Evolutionary conservation across 192 early-diverging fungal species (phyloP).

Genomic region (Backusella morwellensis): DNA sequence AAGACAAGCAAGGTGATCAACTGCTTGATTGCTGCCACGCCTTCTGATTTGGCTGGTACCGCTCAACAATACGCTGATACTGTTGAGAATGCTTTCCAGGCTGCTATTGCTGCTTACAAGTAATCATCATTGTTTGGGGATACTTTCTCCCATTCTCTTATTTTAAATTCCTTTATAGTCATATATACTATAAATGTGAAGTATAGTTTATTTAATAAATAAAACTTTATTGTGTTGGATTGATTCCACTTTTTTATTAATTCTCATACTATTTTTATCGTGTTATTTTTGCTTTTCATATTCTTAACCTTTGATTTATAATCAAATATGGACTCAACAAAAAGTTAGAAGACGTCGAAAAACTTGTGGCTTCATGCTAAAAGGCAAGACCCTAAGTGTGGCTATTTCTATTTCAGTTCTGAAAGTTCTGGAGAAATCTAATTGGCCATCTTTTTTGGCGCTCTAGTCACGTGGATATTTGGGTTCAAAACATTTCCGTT

Average conservation of each 20-base stretch:
- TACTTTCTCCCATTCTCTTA: background rate
- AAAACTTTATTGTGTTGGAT: background rate
- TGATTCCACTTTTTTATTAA: background rate
- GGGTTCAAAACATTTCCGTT: background rate
- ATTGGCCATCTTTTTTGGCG: no score
- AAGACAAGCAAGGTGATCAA: background rate
- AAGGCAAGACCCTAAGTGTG: no score
- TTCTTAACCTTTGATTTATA: no score
- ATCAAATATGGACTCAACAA: no score
- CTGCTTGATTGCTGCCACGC: slow-evolving; percentile 11
- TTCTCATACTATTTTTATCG: no score
- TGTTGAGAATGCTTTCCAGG: slow-evolving; percentile 12
- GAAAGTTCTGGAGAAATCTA: no score
- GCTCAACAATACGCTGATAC: background rate
- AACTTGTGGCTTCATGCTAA: no score
- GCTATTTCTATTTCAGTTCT: no score
- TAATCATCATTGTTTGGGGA: background rate
- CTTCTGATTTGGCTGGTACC: background rate
- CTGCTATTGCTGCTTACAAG: background rate
- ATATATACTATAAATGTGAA: background rate
- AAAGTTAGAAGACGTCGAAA: no score
- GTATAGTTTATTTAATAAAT: background rate
- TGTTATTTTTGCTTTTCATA: no score
- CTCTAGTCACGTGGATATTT: no score
- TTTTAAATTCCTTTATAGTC: background rate